These are phyloP conservation scores for Polytrichum formosum DNA, from an alignment of 225 moss, liverwort and hornwort genomes.

Conservation along the genomic window DNA sequence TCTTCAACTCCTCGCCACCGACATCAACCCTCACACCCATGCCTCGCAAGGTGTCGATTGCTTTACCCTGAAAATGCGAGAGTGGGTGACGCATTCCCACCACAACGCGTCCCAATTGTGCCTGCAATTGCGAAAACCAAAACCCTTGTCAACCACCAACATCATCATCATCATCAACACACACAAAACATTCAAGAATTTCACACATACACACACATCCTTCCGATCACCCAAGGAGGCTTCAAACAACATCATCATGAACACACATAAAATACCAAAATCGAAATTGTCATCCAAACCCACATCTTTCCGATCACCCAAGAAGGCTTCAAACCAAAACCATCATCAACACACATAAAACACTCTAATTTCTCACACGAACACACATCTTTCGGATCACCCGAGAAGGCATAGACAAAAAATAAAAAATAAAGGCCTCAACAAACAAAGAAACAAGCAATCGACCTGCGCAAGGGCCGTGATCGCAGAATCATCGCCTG, in stretches of 20 bases:
- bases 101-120: constrained; percentile 68
- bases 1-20: constrained; percentile 45
- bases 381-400: too few species aligned
- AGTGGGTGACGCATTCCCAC: constrained; percentile 89
- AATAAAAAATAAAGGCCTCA: too few species aligned
- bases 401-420: too few species aligned
- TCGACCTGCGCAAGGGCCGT: constrained; percentile 27
- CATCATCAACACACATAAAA: too few species aligned
- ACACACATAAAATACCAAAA: too few species aligned
- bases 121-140: constrained; percentile 20
- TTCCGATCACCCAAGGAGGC: too few species aligned
- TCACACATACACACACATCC: not conserved
- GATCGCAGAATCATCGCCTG: constrained; percentile 81
- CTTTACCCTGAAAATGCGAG: constrained; percentile 68
- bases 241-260: too few species aligned
- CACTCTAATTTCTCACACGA: too few species aligned
- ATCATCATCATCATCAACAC: not conserved
- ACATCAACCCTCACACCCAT: constrained; percentile 66
- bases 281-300: too few species aligned
- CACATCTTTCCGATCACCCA: too few species aligned
- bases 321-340: too few species aligned
- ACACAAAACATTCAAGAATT: not conserved
- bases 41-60: constrained; percentile 64
- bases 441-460: not conserved
- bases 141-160: not conserved